Percentiles rank a stretch among this genome's conserved stretches.
phyloP scores from a whole-genome alignment of 2,329 filamentous ascomycete species.

The Fusarium sp. region DNA sequence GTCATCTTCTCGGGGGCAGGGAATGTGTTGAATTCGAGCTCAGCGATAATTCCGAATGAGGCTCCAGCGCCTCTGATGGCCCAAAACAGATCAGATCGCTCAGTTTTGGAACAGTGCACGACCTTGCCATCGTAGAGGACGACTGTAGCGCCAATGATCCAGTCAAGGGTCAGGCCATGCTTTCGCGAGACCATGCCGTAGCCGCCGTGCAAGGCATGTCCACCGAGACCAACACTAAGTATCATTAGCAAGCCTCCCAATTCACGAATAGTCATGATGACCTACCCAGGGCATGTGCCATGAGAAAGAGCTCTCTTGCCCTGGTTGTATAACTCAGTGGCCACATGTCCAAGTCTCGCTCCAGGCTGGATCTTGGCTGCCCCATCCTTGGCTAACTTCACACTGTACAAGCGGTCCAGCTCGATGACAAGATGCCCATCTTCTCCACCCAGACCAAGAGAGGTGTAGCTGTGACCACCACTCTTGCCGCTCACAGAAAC shows the following conservation, averaged over 20 bases:
- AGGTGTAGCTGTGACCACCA: slow-evolving; percentile 67
- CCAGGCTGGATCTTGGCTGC: slow-evolving; percentile 54
- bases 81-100: slow-evolving; percentile 46
- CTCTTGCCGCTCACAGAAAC: slow-evolving; percentile 63
- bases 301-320: slow-evolving; percentile 59
- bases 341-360: slow-evolving; percentile 62
- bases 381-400: slow-evolving; percentile 43
- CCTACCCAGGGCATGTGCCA: slow-evolving; percentile 62
- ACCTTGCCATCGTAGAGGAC: slow-evolving; percentile 44
- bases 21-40: slow-evolving; percentile 47
- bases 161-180: slow-evolving; percentile 46
- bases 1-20: slow-evolving; percentile 33
- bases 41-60: slow-evolving; percentile 48
- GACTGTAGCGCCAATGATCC: slow-evolving; percentile 45
- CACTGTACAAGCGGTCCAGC: slow-evolving; percentile 53
- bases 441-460: slow-evolving; percentile 58
- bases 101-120: slow-evolving; percentile 42
- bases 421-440: slow-evolving; percentile 57
- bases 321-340: slow-evolving; percentile 54
- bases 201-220: slow-evolving; percentile 47
- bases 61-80: slow-evolving; percentile 48
- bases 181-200: slow-evolving; percentile 49
- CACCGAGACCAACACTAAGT: slow-evolving; percentile 44
- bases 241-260: slow-evolving; percentile 10
- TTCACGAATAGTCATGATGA: too few relatives aligned